Percentiles rank a stretch among this genome's conserved stretches.
Conservation (phyloP, 176 grass and related monocot genomes). For the Alopecurus myosuroides region DNA sequence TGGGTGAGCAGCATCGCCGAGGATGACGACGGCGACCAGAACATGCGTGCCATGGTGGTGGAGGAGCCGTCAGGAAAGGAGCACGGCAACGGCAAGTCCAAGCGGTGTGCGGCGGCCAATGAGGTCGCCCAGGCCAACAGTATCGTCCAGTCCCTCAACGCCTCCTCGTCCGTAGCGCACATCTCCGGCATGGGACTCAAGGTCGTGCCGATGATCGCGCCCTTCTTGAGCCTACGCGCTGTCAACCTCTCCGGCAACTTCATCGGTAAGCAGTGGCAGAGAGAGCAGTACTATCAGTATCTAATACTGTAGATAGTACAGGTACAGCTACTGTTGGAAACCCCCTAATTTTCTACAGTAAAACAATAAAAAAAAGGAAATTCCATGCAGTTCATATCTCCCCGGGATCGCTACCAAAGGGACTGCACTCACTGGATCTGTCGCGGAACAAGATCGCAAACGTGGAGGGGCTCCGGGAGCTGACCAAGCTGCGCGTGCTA, state of each 20-base stretch:
- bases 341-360: too few species aligned
- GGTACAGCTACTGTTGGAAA: not conserved
- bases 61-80: constrained; percentile 54
- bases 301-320: not conserved
- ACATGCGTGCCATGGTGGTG: constrained; percentile 21
- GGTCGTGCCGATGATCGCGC: constrained; percentile 65
- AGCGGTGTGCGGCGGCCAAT: constrained; percentile 29
- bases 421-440: constrained; percentile 75
- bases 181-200: constrained; percentile 89
- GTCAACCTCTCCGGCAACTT: constrained; percentile 92
- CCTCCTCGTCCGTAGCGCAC: constrained; percentile 83
- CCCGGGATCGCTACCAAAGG: constrained; percentile 68
- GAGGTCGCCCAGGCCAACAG: constrained; percentile 80
- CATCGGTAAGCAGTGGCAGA: constrained; percentile 49
- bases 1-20: constrained; percentile 85
- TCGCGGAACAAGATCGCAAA: constrained; percentile 82
- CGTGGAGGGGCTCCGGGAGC: constrained; percentile 75
- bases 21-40: not conserved
- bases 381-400: constrained; percentile 71
- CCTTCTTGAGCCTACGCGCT: constrained; percentile 59
- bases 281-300: not conserved
- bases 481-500: constrained; percentile 68
- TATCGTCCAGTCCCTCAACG: constrained; percentile 74
- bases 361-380: too few species aligned
- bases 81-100: constrained; percentile 16